A percentile compares a stretch with the other conserved stretches of the same genome.
phyloP scores from a whole-genome alignment of 176 grass and related monocot species.

The Panicum miliaceum region DNA sequence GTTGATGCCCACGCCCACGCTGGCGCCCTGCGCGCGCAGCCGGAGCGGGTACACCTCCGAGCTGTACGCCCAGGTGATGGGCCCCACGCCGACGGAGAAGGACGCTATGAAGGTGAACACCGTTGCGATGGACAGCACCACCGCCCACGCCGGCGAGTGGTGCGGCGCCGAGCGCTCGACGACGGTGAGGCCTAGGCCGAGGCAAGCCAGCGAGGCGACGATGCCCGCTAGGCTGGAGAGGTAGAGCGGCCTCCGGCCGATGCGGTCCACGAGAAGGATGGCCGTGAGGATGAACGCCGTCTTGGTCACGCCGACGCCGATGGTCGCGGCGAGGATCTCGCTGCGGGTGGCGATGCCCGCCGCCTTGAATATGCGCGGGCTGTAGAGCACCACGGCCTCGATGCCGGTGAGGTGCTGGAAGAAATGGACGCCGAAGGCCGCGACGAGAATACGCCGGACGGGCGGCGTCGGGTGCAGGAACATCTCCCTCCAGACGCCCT shows the following conservation, averaged over 20 bases:
- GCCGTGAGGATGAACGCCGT: constrained; percentile 50
- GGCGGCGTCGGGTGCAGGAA: constrained; percentile 48
- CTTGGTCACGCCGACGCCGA: constrained; percentile 56
- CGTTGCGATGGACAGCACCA: constrained; percentile 31
- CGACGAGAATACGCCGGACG: constrained; percentile 39
- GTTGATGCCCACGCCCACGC: constrained; percentile 58
- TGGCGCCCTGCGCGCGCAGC: constrained; percentile 59
- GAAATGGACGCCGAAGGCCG: constrained; percentile 50
- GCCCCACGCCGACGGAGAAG: constrained; percentile 62
- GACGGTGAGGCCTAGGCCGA: constrained; percentile 47
- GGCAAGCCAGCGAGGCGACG: constrained; percentile 42
- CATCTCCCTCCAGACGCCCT: constrained; percentile 61
- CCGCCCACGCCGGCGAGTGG: constrained; percentile 32
- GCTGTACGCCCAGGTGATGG: constrained; percentile 57
- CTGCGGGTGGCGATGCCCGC: constrained; percentile 45
- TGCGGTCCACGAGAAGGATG: constrained; percentile 52
- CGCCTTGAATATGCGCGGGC: constrained; percentile 60
- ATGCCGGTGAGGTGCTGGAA: constrained; percentile 51
- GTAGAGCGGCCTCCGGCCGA: constrained; percentile 41
- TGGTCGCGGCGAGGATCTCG: constrained; percentile 47
- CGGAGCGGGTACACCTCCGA: constrained; percentile 64
- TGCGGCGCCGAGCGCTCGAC: constrained; percentile 37
- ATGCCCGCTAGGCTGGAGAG: constrained; percentile 55
- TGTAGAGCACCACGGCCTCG: constrained; percentile 68
- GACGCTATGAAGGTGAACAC: constrained; percentile 57